Conservation (phyloP, 257 asterid species). For the Striga asiatica region DNA sequence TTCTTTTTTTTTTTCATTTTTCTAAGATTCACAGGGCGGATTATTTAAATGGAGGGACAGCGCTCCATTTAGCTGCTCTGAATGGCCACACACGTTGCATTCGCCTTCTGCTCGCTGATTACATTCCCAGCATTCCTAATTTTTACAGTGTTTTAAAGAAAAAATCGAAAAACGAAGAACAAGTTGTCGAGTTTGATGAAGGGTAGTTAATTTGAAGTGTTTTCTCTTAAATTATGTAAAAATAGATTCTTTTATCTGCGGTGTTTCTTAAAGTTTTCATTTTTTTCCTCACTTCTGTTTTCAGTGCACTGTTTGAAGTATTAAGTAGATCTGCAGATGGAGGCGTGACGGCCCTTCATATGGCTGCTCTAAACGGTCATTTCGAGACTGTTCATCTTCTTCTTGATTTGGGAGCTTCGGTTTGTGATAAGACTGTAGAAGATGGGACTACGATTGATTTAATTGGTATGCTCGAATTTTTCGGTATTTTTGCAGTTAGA, state of each 20-base stretch:
- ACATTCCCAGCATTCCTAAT: slow-evolving; percentile 64
- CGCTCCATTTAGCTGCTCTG: slow-evolving; percentile 82
- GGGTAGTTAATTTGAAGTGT: slow-evolving; percentile 24
- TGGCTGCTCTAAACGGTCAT: slow-evolving; percentile 86
- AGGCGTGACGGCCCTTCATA: slow-evolving; percentile 83
- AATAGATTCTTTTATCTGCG: background rate
- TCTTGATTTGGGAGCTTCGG: slow-evolving; percentile 77
- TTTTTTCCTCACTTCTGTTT: background rate
- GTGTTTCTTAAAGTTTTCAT: background rate
- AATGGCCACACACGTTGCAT: slow-evolving; percentile 78
- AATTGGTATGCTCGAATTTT: slow-evolving; percentile 35
- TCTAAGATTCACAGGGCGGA: slow-evolving; percentile 83
- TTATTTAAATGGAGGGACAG: slow-evolving; percentile 84
- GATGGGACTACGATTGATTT: slow-evolving; percentile 82
- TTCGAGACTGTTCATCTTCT: slow-evolving; percentile 62
- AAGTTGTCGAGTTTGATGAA: slow-evolving; percentile 45
- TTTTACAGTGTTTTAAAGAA: slow-evolving; percentile 43
- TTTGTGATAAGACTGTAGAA: slow-evolving; percentile 44
- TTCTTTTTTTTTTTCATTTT: no score
- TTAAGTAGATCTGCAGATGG: slow-evolving; percentile 81
- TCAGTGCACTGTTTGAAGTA: slow-evolving; percentile 57
- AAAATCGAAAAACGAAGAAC: slow-evolving; percentile 29
- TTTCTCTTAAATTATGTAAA: slow-evolving; percentile 3
- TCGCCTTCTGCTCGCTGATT: slow-evolving; percentile 73
- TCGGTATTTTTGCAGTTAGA: background rate